Percentiles rank a stretch among this genome's conserved stretches.
Conservation (phyloP, 2,329 filamentous ascomycete species). For the Stemphylium lycopersici region DNA sequence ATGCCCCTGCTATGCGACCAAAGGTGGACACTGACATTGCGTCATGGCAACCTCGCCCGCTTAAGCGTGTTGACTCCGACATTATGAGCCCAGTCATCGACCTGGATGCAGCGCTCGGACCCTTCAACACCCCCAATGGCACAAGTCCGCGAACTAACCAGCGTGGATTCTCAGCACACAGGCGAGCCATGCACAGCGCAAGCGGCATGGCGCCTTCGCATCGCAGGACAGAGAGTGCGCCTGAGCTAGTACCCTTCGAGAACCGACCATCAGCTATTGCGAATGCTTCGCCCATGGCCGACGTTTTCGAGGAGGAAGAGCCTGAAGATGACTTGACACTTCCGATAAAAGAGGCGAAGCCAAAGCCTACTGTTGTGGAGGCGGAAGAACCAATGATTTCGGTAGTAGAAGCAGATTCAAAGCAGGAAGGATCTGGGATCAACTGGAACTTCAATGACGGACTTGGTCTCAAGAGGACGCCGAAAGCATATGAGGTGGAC, state of each 20-base stretch:
- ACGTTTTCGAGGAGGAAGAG: conserved; percentile 86
- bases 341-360: conserved; percentile 14
- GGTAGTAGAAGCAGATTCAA: conserved; percentile 53
- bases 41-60: conserved; percentile 46
- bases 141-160: conserved; percentile 63
- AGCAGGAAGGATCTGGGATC: conserved; percentile 48
- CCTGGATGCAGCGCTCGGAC: conserved; percentile 88
- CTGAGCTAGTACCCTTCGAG: conserved; percentile 79
- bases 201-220: conserved; percentile 79
- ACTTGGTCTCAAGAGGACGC: conserved; percentile 42
- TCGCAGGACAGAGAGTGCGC: conserved; percentile 78
- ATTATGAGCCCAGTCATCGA: conserved; percentile 83
- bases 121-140: conserved; percentile 83
- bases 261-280: conserved; percentile 54
- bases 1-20: conserved; percentile 23
- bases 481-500: conserved; percentile 11
- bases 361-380: conserved; percentile 33
- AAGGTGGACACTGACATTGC: conserved; percentile 45
- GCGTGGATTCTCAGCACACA: conserved; percentile 51
- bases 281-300: conserved; percentile 77
- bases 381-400: conserved; percentile 52
- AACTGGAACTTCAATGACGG: conserved; percentile 53
- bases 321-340: conserved; percentile 58
- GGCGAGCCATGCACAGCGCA: conserved; percentile 77
- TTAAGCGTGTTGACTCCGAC: conserved; percentile 58